Base-by-base conservation (phyloP, 169 alveolate species). In the Eimeria praecox region DNA sequence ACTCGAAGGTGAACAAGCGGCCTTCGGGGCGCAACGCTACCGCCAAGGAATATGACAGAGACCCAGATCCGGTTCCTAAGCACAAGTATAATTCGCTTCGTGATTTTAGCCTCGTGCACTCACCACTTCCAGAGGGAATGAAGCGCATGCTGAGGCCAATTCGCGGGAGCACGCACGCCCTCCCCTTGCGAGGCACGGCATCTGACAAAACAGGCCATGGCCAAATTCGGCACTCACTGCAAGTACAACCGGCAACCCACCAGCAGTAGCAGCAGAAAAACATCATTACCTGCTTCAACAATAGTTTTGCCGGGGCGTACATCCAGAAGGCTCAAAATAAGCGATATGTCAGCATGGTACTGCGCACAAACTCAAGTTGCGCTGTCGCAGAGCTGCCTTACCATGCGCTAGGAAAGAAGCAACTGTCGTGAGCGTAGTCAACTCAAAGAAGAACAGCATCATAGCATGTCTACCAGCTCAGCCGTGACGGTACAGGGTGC, bases 301-400 rank as follows among this genome's bases (percentile, higher is more conserved):
- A 98, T 97, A 46, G 95, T 94, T 78, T 97, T 96, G 27, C 98
- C 98, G 35, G 98, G 99, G 8, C 97, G 90, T 24, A 95, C 96
- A 89, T 98, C 97, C 94, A 98, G 95, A 56, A 98, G 97, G 52
- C 96, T 94, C 95, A 97, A 92, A 40, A 97, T 96, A 93, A 97
- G 95, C 77, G 98, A 97, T 56, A 98, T 97, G 90, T 98, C 99
- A 20, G 99, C 98, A 82, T 97, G 98, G 89, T 97, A 97, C 97
- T 95, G 93, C 83, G 24, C 66, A 30, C 66, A 91, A 1, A 59
- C 46, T 18, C 44, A 16, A 42, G 44, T 27, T 10, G 0, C 33
- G 6, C 66, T 6, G 8, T 1, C 42, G 46, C 38, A 56, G 27
- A 42, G 35, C 42, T 16, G 24, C 30, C 52, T 54, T 30, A 1